Evolutionary conservation across 495 filamentous ascomycete genomes (phyloP), one percentile per base, ranked within the genome.

Genomic region (Aspergillus saccharolyticus): DNA sequence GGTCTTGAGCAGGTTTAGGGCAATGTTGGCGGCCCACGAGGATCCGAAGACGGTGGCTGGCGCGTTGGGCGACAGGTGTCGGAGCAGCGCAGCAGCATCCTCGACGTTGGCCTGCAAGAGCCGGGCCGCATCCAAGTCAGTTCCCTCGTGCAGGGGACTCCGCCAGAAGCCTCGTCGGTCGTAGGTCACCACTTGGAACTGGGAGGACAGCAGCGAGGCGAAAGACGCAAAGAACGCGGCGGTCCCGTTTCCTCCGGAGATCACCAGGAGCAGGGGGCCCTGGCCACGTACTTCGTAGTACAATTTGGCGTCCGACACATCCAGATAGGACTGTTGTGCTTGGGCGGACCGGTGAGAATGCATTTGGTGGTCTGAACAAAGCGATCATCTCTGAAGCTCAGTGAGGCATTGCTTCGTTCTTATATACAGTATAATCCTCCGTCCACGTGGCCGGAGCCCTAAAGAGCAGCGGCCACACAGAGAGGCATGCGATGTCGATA

Each of bases 121-220:
- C 2, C 33, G 4, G 7, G 33, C 2, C 10, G 33, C 7, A 12
- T 39, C 33, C 6, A 39, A 12, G 33, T 39, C 14, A 2, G 33
- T 39, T 2, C 6, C 33, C 2, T 39, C 33, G 25, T 28, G 25
- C 4, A 50, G 30, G 18, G 25, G n/a, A 20, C 55, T 57, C 3
- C 51, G 49, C 12, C 20, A 22, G 44, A 54, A 62, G 2, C 55
- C 55, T 12, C 59, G 54, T 9, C 59, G 54, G 47, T 57, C 55
- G 15, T 62, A 62, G 15, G 52, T 24, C 6, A 54, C 43, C 18
- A 58, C 55, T 45, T 18, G n/a, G 14, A 50, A 62, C 1, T 54
- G 47, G 1, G 39, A 30, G 12, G 58, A 42, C 19, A 61, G 54
- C 4, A 12, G 17, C 1, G 43, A 43, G 4, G 58, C 58, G 6